Evolutionary conservation across 2,329 filamentous ascomycete species (phyloP).

Genomic region (Tolypocladium endophyticum): DNA sequence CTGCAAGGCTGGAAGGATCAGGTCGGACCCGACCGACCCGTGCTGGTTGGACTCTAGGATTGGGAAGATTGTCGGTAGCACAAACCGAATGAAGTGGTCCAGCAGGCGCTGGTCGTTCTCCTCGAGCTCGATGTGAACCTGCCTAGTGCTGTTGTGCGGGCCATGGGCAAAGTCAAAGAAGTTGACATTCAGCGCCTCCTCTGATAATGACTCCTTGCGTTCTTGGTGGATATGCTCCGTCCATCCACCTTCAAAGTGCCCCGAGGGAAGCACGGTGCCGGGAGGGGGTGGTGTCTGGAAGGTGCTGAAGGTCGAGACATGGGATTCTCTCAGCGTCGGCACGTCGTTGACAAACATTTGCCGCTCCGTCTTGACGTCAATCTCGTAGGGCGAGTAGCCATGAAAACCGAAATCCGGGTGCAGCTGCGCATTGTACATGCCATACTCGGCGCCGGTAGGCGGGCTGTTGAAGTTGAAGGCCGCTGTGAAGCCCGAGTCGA

Average conservation of each 20-base stretch:
- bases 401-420: slow-evolving; percentile 49
- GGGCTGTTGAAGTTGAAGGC: slow-evolving; percentile 64
- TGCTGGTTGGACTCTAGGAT: slow-evolving; percentile 85
- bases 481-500: slow-evolving; percentile 67
- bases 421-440: slow-evolving; percentile 52
- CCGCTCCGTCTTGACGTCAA: slow-evolving; percentile 91
- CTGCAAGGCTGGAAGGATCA: slow-evolving; percentile 80
- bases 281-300: slow-evolving; percentile 68
- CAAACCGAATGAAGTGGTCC: slow-evolving; percentile 82
- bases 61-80: slow-evolving; percentile 83
- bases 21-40: slow-evolving; percentile 67
- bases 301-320: slow-evolving; percentile 87
- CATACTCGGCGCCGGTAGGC: slow-evolving; percentile 43
- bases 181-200: slow-evolving; percentile 61
- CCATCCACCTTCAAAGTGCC: slow-evolving; percentile 56
- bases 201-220: slow-evolving; percentile 52
- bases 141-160: slow-evolving; percentile 48
- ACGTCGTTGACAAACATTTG: slow-evolving; percentile 91
- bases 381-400: slow-evolving; percentile 71
- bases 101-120: slow-evolving; percentile 79
- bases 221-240: slow-evolving; percentile 22
- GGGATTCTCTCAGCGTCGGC: slow-evolving; percentile 74
- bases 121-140: slow-evolving; percentile 71
- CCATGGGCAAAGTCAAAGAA: slow-evolving; percentile 76
- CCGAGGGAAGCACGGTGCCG: slow-evolving; percentile 54